Evolutionary conservation across 306 rosid genomes (phyloP).

Genomic region (Erythrophleum fordii): DNA sequence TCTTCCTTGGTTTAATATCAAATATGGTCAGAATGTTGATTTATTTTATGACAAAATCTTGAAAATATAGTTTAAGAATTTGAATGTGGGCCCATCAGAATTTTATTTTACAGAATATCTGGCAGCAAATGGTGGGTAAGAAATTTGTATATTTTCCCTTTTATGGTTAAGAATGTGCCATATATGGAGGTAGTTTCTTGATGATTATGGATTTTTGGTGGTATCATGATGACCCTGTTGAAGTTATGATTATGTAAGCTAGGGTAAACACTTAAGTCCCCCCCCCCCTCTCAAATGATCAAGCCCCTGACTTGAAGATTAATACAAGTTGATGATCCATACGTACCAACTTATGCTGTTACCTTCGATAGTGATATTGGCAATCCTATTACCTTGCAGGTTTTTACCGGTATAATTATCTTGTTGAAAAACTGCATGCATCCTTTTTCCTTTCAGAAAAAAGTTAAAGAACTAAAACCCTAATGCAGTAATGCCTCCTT

Average conservation of each 20-base stretch:
- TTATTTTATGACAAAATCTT: neutral
- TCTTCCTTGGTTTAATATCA: neutral
- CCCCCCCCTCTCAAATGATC: neutral
- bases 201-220: constrained; percentile 1
- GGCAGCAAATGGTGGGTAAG: neutral
- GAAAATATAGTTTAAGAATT: neutral
- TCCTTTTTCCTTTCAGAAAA: neutral
- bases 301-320: neutral
- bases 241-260: neutral
- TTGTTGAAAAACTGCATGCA: neutral
- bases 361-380: neutral
- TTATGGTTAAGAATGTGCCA: neutral
- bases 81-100: too few relatives aligned
- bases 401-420: neutral
- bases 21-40: neutral
- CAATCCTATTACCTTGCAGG: neutral
- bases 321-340: neutral
- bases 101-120: neutral
- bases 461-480: too few relatives aligned
- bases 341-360: neutral
- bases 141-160: neutral
- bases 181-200: neutral
- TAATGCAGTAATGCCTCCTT: neutral
- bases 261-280: neutral
- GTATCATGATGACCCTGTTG: neutral